Evolutionary conservation across 768 basidiomycete genomes (phyloP).

Genomic region (Bullera alba): DNA sequence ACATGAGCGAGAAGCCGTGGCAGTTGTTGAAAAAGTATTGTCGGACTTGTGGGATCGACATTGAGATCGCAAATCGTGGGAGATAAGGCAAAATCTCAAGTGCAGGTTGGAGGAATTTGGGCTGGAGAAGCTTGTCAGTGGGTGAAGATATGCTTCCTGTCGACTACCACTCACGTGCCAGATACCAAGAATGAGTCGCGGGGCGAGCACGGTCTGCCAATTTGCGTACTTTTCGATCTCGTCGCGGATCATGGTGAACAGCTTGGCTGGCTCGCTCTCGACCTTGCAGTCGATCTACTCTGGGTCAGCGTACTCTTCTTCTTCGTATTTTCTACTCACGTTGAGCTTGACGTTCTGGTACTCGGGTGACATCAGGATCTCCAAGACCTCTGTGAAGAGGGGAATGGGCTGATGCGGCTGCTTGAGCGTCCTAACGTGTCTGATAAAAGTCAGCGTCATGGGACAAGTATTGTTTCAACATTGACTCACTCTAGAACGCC

Average conservation of each 20-base stretch:
- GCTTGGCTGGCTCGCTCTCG: conserved; percentile 76
- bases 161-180: conserved; percentile 41
- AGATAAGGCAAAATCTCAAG: conserved; percentile 71
- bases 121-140: conserved; percentile 54
- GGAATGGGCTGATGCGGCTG: conserved; percentile 80
- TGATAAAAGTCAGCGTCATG: conserved; percentile 50
- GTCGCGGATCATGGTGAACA: conserved; percentile 63
- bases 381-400: conserved; percentile 77
- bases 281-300: conserved; percentile 85
- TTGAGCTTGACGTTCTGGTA: conserved; percentile 48
- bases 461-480: not conserved
- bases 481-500: conserved; percentile 50
- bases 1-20: conserved; percentile 78
- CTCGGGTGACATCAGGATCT: conserved; percentile 61
- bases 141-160: not conserved
- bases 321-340: conserved; percentile 49
- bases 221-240: conserved; percentile 53
- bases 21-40: conserved; percentile 85
- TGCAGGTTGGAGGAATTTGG: conserved; percentile 73
- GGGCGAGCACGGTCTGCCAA: conserved; percentile 37
- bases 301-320: conserved; percentile 51
- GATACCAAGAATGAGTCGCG: conserved; percentile 40
- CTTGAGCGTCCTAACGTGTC: conserved; percentile 67
- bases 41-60: conserved; percentile 62
- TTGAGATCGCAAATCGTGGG: conserved; percentile 76